Percentiles rank a stretch among this genome's conserved stretches.
Evolutionary conservation across 2,329 filamentous ascomycete genomes (phyloP).

Genomic region (Colletotrichum navitas): DNA sequence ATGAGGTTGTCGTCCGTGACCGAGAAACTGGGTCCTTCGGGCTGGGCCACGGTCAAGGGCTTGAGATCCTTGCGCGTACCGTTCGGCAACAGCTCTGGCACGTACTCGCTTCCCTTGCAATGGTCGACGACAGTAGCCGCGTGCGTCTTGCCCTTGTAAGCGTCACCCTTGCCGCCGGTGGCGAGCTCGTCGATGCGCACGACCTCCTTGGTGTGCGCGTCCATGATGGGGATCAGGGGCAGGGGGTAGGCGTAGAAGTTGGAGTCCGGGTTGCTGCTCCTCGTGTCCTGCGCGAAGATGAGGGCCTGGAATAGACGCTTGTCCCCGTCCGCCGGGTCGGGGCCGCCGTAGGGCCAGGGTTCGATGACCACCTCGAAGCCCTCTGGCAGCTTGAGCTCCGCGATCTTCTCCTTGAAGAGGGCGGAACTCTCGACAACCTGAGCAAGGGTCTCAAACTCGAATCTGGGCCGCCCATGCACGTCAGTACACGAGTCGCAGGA

Average conservation of each 20-base stretch:
- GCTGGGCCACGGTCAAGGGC: conserved; percentile 71
- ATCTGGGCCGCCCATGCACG: conserved; percentile 39
- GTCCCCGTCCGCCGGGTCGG: conserved; percentile 49
- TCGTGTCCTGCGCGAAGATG: conserved; percentile 49
- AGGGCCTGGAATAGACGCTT: conserved; percentile 51
- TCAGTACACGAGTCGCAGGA: conserved; percentile 1
- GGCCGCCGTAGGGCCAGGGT: conserved; percentile 56
- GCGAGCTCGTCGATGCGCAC: conserved; percentile 52
- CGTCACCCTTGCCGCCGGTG: conserved; percentile 50
- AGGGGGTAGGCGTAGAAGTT: conserved; percentile 65
- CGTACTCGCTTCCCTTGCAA: conserved; percentile 53
- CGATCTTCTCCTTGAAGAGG: conserved; percentile 50
- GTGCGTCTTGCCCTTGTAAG: conserved; percentile 40
- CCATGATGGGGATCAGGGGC: conserved; percentile 59
- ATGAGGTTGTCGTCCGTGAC: conserved; percentile 55
- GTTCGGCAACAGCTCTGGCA: conserved; percentile 56
- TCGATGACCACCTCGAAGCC: conserved; percentile 56
- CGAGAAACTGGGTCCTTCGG: conserved; percentile 70
- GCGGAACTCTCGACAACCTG: conserved; percentile 48
- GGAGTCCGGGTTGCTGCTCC: conserved; percentile 54
- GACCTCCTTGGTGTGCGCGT: conserved; percentile 48
- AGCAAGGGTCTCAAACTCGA: conserved; percentile 53
- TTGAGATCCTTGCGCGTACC: conserved; percentile 66
- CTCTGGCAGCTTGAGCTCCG: conserved; percentile 47
- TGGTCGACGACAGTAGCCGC: conserved; percentile 47